phyloP scores from a whole-genome alignment of 176 grass and related monocot species.

The Poa annua region DNA sequence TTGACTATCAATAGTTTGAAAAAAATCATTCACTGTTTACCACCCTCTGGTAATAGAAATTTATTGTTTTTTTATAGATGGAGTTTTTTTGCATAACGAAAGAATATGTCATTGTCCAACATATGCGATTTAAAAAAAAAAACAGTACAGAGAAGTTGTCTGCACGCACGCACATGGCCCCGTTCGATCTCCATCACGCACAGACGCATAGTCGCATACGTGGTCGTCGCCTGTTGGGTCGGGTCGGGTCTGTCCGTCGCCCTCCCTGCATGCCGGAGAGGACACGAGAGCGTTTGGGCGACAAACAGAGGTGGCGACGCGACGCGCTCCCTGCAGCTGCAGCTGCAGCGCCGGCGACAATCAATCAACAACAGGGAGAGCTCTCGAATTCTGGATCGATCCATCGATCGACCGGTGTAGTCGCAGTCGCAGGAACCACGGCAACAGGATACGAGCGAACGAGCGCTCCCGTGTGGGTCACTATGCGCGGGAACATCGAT shows the following conservation, averaged over 20 bases:
- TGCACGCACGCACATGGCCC: no score
- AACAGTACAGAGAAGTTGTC: no score
- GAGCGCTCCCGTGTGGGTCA: not conserved
- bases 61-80: no score
- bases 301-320: constrained; percentile 37
- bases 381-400: not conserved
- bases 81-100: no score
- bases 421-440: not conserved
- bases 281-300: constrained; percentile 24
- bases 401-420: not conserved
- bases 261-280: not conserved
- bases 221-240: not conserved
- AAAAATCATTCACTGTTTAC: no score
- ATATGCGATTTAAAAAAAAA: no score
- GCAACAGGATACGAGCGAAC: not conserved
- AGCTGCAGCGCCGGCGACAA: not conserved
- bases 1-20: no score
- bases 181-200: no score
- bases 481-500: not conserved
- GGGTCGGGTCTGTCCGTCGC: not conserved
- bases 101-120: no score
- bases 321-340: constrained; percentile 28
- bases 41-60: no score
- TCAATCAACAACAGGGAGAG: not conserved
- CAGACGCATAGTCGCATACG: not conserved